Percentiles rank a stretch among this genome's conserved stretches.
Conservation (phyloP, 2,329 filamentous ascomycete genomes). For the Fonsecaea nubica region DNA sequence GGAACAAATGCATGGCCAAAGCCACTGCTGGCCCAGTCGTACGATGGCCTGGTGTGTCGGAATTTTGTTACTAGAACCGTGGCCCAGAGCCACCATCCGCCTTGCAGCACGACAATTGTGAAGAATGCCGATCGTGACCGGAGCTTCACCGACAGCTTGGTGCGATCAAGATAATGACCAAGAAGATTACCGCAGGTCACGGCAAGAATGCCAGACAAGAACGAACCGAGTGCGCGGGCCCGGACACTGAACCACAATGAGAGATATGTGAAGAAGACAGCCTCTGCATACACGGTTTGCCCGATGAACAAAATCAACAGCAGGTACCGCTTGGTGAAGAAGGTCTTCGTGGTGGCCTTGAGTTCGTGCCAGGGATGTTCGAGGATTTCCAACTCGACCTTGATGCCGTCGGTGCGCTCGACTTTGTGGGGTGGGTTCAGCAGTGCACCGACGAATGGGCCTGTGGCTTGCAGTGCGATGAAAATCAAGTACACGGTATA, state of each 20-base stretch:
- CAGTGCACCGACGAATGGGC: slow-evolving; percentile 69
- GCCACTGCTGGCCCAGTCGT: slow-evolving; percentile 69
- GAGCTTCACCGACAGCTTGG: slow-evolving; percentile 59
- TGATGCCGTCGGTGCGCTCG: slow-evolving; percentile 68
- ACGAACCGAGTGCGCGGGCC: slow-evolving; percentile 71
- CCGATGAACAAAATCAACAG: slow-evolving; percentile 72
- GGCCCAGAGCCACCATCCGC: slow-evolving; percentile 75
- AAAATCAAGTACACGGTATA: slow-evolving; percentile 74
- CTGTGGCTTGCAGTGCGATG: slow-evolving; percentile 71
- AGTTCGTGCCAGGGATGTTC: slow-evolving; percentile 66
- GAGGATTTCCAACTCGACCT: slow-evolving; percentile 65
- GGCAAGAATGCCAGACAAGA: slow-evolving; percentile 71
- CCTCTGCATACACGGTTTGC: slow-evolving; percentile 73
- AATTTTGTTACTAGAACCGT: slow-evolving; percentile 70
- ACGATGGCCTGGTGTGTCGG: slow-evolving; percentile 62
- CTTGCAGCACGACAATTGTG: slow-evolving; percentile 44
- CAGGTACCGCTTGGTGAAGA: slow-evolving; percentile 67
- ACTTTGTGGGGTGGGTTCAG: slow-evolving; percentile 68
- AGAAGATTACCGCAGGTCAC: slow-evolving; percentile 70
- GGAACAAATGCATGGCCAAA: slow-evolving; percentile 72
- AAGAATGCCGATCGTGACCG: slow-evolving; percentile 64
- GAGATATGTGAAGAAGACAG: slow-evolving; percentile 74
- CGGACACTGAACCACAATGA: slow-evolving; percentile 73
- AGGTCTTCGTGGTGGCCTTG: slow-evolving; percentile 63
- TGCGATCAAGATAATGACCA: slow-evolving; percentile 68